A percentile compares a stretch with the other conserved stretches of the same genome.
Evolutionary conservation across 2,329 filamentous ascomycete genomes (phyloP).

Genomic region (Apiospora koreana): DNA sequence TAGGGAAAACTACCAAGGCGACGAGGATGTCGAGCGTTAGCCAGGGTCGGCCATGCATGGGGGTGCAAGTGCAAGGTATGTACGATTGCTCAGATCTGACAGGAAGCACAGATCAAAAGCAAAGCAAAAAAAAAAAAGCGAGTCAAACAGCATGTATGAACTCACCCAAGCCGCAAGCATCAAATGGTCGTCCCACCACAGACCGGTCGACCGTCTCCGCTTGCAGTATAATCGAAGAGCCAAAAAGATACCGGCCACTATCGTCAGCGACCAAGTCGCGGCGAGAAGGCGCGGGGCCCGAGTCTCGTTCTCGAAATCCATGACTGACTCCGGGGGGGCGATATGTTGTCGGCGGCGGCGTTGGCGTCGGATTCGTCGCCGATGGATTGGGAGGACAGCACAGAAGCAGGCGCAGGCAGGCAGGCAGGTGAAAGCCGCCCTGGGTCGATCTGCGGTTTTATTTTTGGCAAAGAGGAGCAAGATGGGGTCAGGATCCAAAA

Average conservation of each 20-base stretch:
- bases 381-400: neutral
- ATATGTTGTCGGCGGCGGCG: neutral
- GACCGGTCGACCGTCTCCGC: conserved; percentile 32
- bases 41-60: neutral
- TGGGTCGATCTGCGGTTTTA: neutral
- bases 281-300: conserved; percentile 15
- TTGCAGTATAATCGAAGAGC: conserved; percentile 39
- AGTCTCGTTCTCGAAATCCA: neutral
- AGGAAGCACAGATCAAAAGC: neutral
- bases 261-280: conserved; percentile 31
- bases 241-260: conserved; percentile 27
- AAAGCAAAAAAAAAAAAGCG: no score
- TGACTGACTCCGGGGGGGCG: neutral
- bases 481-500: neutral
- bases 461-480: neutral
- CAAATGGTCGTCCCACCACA: conserved; percentile 40
- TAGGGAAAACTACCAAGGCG: conserved; percentile 26
- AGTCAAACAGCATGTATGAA: neutral
- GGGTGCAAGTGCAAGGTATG: no score
- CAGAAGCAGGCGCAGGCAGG: neutral
- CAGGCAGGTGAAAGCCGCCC: neutral
- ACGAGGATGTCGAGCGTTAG: neutral
- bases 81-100: neutral
- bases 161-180: conserved; percentile 37
- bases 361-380: neutral